phyloP scores from a whole-genome alignment of 768 basidiomycete genomes.

The Podaxis sp. region DNA sequence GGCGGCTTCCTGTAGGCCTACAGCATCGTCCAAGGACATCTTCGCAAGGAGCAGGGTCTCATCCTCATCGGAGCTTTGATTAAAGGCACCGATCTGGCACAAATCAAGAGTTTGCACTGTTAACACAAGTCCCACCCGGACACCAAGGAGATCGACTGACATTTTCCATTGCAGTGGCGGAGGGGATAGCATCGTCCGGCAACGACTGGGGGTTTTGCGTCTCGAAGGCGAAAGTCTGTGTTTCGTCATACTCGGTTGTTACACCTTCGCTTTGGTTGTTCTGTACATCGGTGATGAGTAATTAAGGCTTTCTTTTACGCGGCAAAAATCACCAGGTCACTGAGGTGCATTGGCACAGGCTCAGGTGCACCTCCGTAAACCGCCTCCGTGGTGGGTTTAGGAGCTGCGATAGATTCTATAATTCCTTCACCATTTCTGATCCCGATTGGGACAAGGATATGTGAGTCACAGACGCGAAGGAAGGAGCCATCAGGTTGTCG shows the following conservation, averaged over 20 bases:
- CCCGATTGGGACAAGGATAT: constrained; percentile 45
- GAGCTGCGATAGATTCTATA: constrained; percentile 37
- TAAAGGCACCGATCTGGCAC: background rate
- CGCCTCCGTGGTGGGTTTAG: constrained; percentile 33
- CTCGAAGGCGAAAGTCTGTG: constrained; percentile 33
- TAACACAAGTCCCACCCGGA: background rate
- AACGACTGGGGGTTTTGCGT: background rate
- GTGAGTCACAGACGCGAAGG: constrained; percentile 19
- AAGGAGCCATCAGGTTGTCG: constrained; percentile 32
- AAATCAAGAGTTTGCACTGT: background rate
- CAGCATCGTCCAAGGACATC: constrained; percentile 4
- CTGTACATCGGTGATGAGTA: constrained; percentile 6
- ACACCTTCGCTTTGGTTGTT: constrained; percentile 12
- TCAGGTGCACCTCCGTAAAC: constrained; percentile 50
- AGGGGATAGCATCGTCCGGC: background rate
- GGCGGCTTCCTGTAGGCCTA: background rate
- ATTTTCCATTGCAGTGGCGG: background rate
- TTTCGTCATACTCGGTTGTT: constrained; percentile 37
- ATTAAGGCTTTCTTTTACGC: background rate
- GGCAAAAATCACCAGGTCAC: constrained; percentile 44
- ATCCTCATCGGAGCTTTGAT: background rate
- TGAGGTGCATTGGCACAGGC: constrained; percentile 47
- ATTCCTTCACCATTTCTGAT: constrained; percentile 50
- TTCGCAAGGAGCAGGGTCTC: constrained; percentile 4
- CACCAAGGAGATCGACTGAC: background rate